These are phyloP conservation scores for Peronospora destructor DNA, from an alignment of 352 stramenopile genomes.

Conservation along the genomic window DNA sequence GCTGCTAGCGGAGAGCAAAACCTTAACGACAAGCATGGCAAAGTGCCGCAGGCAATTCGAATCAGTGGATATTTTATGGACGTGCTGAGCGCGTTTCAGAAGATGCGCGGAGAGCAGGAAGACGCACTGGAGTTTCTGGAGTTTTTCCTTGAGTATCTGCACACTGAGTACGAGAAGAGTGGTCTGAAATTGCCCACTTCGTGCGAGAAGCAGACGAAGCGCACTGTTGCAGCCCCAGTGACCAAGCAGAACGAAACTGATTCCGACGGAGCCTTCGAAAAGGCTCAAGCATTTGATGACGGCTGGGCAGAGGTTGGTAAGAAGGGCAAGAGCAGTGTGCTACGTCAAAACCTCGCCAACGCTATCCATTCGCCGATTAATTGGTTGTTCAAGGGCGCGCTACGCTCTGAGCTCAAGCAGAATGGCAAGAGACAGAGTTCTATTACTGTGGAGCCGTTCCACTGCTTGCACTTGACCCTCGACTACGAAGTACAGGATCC, in stretches of 20 bases:
- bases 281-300: constrained; percentile 40
- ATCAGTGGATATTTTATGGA: constrained; percentile 82
- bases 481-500: constrained; percentile 43
- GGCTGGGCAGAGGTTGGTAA: constrained; percentile 77
- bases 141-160: constrained; percentile 80
- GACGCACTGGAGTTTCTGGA: constrained; percentile 83
- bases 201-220: constrained; percentile 64
- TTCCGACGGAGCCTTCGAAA: constrained; percentile 14
- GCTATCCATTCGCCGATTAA: constrained; percentile 67
- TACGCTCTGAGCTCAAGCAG: constrained; percentile 74
- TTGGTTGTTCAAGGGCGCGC: constrained; percentile 76
- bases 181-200: constrained; percentile 43
- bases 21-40: constrained; percentile 33
- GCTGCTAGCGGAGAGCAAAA: constrained; percentile 17
- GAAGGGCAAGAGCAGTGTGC: constrained; percentile 65
- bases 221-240: constrained; percentile 2
- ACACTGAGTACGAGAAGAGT: constrained; percentile 77
- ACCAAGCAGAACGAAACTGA: constrained; percentile 7
- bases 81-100: constrained; percentile 74
- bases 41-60: constrained; percentile 57
- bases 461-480: constrained; percentile 78
- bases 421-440: constrained; percentile 65
- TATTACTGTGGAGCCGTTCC: constrained; percentile 83
- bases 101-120: constrained; percentile 74
- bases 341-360: constrained; percentile 69